Conservation (phyloP, 306 rosid species). For the Quercus ilex region DNA sequence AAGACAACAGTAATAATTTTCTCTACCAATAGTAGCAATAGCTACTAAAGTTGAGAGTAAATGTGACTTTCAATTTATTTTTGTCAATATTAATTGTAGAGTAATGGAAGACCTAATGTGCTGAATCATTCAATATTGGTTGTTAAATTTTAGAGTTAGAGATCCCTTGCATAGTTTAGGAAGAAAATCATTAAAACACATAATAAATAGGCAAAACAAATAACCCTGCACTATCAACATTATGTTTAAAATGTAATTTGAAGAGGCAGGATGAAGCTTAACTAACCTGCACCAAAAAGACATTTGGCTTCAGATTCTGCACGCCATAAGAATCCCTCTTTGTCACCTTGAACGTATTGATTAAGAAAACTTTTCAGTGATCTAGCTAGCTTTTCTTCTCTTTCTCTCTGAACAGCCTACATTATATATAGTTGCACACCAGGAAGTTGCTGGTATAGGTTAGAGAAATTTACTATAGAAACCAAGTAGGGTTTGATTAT, state of each 20-base stretch:
- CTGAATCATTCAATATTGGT: background rate
- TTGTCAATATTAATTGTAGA: background rate
- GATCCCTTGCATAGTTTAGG: no score
- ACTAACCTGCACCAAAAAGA: conserved; percentile 74
- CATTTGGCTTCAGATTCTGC: conserved; percentile 85
- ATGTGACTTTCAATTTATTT: background rate
- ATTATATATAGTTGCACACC: conserved; percentile 35
- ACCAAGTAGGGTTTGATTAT: background rate
- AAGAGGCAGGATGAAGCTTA: conserved; percentile 3
- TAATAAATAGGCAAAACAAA: background rate
- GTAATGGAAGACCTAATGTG: background rate
- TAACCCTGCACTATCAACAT: background rate
- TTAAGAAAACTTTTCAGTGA: conserved; percentile 51
- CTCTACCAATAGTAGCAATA: background rate
- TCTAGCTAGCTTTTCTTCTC: conserved; percentile 85
- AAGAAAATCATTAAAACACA: background rate
- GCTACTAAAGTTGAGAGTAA: background rate
- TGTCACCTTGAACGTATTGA: conserved; percentile 74
- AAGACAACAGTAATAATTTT: background rate
- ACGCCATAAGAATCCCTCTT: conserved; percentile 59
- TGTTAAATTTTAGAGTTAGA: background rate
- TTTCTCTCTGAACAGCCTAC: conserved; percentile 80
- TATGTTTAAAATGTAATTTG: background rate
- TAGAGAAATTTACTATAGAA: background rate
- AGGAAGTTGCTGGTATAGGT: conserved; percentile 24